phyloP scores from a whole-genome alignment of 768 basidiomycete species.

The Mycena vitilis region DNA sequence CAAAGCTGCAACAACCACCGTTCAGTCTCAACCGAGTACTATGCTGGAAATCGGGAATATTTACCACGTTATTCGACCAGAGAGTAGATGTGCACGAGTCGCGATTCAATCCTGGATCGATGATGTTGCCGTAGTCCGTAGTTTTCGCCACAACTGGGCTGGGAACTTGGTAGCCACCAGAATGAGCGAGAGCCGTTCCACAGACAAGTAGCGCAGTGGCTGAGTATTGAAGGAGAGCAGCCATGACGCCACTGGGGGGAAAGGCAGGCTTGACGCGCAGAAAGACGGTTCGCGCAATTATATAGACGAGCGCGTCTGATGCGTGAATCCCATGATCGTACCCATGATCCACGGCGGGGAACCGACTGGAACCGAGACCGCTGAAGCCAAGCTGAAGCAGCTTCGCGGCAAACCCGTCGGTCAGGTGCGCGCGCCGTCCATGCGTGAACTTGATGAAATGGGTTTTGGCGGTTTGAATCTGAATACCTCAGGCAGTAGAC shows the following conservation, averaged over 20 bases:
- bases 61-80: slow-evolving; percentile 26
- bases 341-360: no score
- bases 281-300: no score
- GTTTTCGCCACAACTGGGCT: slow-evolving; percentile 20
- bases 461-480: no score
- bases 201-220: not conserved
- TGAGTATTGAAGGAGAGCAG: not conserved
- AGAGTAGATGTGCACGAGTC: slow-evolving; percentile 27
- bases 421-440: no score
- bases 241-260: not conserved
- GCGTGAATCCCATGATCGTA: no score
- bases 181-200: not conserved
- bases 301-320: no score
- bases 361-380: no score
- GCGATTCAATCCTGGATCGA: slow-evolving; percentile 21
- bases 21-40: not conserved
- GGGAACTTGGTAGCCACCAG: not conserved
- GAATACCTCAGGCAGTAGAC: no score
- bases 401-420: no score
- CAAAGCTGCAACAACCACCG: slow-evolving; percentile 13
- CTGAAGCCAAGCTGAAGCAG: no score
- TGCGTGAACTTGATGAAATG: no score
- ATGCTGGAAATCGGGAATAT: not conserved
- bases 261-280: no score
- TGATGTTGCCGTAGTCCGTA: slow-evolving; percentile 18